Evolutionary conservation across 495 filamentous ascomycete species (phyloP).

Genomic region (Evansstolkia leycettana): DNA sequence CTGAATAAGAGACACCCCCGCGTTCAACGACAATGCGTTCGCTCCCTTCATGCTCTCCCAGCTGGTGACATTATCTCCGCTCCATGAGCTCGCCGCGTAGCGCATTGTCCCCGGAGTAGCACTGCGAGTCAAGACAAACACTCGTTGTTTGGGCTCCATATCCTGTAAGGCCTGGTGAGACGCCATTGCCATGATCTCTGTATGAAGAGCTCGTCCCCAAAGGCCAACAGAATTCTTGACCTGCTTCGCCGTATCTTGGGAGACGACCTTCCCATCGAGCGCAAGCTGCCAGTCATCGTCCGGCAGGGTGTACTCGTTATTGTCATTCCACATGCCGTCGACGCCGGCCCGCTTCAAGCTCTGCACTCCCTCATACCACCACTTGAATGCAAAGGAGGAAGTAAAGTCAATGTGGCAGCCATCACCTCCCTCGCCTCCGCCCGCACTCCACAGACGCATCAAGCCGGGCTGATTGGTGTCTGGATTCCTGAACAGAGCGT

Average conservation of each 20-base stretch:
- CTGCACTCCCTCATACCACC: slow-evolving; percentile 55
- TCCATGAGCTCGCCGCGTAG: slow-evolving; percentile 56
- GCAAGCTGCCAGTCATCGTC: slow-evolving; percentile 50
- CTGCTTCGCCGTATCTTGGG: slow-evolving; percentile 18
- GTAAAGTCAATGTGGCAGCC: slow-evolving; percentile 63
- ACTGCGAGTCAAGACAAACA: slow-evolving; percentile 55
- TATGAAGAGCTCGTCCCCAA: slow-evolving; percentile 53
- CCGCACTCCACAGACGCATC: slow-evolving; percentile 54
- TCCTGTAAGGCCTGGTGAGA: slow-evolving; percentile 51
- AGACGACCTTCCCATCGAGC: slow-evolving; percentile 29
- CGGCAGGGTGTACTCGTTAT: slow-evolving; percentile 59
- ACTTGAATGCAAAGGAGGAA: slow-evolving; percentile 47
- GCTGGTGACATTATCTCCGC: slow-evolving; percentile 53
- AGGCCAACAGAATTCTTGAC: slow-evolving; percentile 34
- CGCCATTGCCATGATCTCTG: slow-evolving; percentile 52
- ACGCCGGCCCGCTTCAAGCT: slow-evolving; percentile 47
- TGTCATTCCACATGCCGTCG: slow-evolving; percentile 67
- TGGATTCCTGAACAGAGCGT: slow-evolving; percentile 50
- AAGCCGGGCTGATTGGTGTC: slow-evolving; percentile 38
- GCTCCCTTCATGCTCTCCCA: slow-evolving; percentile 57
- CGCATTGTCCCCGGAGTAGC: slow-evolving; percentile 56
- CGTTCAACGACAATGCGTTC: slow-evolving; percentile 52
- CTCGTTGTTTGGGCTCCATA: slow-evolving; percentile 39
- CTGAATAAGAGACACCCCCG: slow-evolving; percentile 52
- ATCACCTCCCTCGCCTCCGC: slow-evolving; percentile 52